These are phyloP conservation scores for Acanthamoeba lenticulata DNA, from an alignment of 208 protist genomes.

Conservation along the genomic window DNA sequence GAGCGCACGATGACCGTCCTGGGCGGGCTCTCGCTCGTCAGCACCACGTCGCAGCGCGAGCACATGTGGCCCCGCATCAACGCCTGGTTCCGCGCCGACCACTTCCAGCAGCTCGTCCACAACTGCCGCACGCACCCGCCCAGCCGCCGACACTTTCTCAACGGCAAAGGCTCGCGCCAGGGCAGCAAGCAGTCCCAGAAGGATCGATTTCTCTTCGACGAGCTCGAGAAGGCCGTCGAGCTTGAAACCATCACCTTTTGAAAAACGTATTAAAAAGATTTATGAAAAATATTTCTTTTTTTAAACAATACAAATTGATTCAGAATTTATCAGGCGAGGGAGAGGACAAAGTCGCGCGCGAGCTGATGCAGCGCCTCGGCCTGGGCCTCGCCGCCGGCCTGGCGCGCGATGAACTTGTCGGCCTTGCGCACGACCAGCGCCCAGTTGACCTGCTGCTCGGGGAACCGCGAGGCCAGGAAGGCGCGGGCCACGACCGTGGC, in stretches of 20 bases:
- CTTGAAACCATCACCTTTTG: background rate
- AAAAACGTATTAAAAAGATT: background rate
- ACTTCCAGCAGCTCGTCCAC: background rate
- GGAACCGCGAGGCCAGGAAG: background rate
- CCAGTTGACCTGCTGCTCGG: constrained; percentile 30
- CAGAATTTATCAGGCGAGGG: background rate
- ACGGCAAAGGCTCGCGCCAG: constrained; percentile 14
- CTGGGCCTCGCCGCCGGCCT: background rate
- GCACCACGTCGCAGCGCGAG: background rate
- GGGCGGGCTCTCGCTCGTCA: background rate
- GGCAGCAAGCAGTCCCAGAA: background rate
- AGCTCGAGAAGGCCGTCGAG: background rate
- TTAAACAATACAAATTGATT: background rate
- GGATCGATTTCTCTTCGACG: background rate
- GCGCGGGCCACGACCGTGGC: background rate
- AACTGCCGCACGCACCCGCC: background rate
- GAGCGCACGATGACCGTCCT: background rate
- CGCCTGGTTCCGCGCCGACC: background rate
- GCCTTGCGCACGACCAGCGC: constrained; percentile 10
- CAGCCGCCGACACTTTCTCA: background rate
- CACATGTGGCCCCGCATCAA: background rate
- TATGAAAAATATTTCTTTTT: background rate
- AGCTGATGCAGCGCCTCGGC: background rate
- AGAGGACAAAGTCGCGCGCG: background rate
- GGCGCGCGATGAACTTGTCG: background rate